Evolutionary conservation across 169 alveolate genomes (phyloP).

Genomic region (Blepharisma undulans): DNA sequence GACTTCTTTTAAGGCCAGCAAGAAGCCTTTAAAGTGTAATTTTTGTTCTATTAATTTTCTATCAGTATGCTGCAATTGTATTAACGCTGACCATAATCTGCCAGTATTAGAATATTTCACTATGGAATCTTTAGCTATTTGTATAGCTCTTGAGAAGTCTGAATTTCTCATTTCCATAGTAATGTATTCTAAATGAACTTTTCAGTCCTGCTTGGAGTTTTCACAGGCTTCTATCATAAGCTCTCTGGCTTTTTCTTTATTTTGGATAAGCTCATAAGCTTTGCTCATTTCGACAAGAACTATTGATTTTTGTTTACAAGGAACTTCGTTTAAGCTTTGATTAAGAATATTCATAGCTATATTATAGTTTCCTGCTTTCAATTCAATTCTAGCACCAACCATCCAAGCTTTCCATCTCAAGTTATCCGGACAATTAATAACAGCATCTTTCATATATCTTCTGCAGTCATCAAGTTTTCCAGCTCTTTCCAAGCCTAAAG

Average conservation of each 20-base stretch:
- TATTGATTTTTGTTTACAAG: constrained; percentile 46
- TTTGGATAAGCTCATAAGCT: constrained; percentile 46
- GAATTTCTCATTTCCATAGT: constrained; percentile 48
- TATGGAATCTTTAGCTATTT: constrained; percentile 44
- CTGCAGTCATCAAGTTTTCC: constrained; percentile 24
- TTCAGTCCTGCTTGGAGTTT: constrained; percentile 51
- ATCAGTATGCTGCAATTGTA: constrained; percentile 52
- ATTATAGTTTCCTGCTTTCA: constrained; percentile 25
- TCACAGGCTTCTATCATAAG: constrained; percentile 48
- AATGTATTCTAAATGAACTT: constrained; percentile 58
- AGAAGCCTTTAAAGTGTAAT: constrained; percentile 36
- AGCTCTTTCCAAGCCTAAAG: constrained; percentile 40
- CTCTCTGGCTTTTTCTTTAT: constrained; percentile 38
- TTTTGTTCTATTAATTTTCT: constrained; percentile 23
- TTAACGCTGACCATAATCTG: constrained; percentile 66
- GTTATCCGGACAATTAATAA: constrained; percentile 32
- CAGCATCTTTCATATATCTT: constrained; percentile 40
- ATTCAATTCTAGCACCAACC: constrained; percentile 49
- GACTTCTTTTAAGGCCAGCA: constrained; percentile 42
- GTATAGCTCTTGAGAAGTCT: constrained; percentile 44
- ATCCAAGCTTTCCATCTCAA: constrained; percentile 67
- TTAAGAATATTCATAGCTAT: constrained; percentile 46
- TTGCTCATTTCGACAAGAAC: constrained; percentile 59
- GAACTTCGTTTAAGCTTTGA: constrained; percentile 45
- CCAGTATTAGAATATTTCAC: constrained; percentile 53